A percentile compares a stretch with the other conserved stretches of the same genome.
These are phyloP conservation scores for Corynascus novoguineensis DNA, from an alignment of 495 filamentous ascomycete species.

Conservation along the genomic window DNA sequence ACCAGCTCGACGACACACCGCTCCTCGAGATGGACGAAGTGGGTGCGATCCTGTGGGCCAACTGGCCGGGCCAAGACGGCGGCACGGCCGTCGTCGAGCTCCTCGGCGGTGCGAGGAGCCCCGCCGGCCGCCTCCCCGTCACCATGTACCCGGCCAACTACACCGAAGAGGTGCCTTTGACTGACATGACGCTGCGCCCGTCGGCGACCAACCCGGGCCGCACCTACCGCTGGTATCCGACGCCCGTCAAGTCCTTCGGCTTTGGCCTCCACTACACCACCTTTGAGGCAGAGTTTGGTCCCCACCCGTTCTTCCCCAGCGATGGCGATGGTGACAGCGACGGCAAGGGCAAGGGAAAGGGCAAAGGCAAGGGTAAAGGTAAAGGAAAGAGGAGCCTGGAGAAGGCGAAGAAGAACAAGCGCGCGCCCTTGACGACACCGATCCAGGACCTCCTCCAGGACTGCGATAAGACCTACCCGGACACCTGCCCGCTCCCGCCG, in stretches of 20 bases:
- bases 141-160: conserved; percentile 47
- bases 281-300: conserved; percentile 47
- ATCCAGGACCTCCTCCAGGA: conserved; percentile 29
- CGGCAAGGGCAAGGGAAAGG: not conserved
- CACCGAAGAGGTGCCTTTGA: conserved; percentile 35
- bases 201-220: conserved; percentile 21
- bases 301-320: not conserved
- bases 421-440: conserved; percentile 25
- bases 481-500: conserved; percentile 42
- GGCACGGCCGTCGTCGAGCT: conserved; percentile 50
- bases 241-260: conserved; percentile 44
- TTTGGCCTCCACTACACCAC: conserved; percentile 46
- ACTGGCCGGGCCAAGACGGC: conserved; percentile 53
- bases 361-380: not conserved
- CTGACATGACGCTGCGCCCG: conserved; percentile 41
- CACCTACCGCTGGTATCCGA: conserved; percentile 44
- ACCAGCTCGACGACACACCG: conserved; percentile 51
- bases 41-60: conserved; percentile 48
- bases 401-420: no score
- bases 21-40: conserved; percentile 46
- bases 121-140: conserved; percentile 58
- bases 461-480: conserved; percentile 32
- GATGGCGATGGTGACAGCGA: not conserved
- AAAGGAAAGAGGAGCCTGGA: not conserved
- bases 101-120: conserved; percentile 46